Percentiles rank a stretch among this genome's conserved stretches.
phyloP scores from a whole-genome alignment of 306 rosid genomes.

The Cucurbita argyrosperma region DNA sequence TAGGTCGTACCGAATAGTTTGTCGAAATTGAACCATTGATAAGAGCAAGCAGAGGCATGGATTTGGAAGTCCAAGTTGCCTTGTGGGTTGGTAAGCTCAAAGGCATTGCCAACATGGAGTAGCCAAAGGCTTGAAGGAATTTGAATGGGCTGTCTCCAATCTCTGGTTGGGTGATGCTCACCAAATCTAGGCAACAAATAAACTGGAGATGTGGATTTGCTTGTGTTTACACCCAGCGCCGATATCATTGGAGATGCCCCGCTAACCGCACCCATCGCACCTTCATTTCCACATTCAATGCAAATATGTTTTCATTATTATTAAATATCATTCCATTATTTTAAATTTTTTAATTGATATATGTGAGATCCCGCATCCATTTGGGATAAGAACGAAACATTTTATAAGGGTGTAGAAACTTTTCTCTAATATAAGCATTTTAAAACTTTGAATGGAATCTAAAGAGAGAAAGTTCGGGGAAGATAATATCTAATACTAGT shows the following conservation, averaged over 20 bases:
- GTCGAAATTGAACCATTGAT: slow-evolving; percentile 79
- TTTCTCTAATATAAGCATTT: no score
- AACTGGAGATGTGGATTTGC: slow-evolving; percentile 48
- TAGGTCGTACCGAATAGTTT: slow-evolving; percentile 48
- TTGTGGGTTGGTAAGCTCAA: slow-evolving; percentile 18
- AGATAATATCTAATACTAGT: no score
- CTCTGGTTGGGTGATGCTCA: slow-evolving; percentile 13
- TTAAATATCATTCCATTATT: no score
- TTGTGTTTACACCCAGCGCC: slow-evolving; percentile 62
- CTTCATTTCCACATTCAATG: slow-evolving; percentile 14
- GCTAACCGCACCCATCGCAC: slow-evolving; percentile 70
- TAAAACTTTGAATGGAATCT: no score
- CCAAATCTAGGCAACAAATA: slow-evolving; percentile 62
- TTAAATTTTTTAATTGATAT: no score
- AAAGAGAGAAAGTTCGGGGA: no score
- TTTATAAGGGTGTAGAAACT: no score
- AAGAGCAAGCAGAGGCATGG: slow-evolving; percentile 70
- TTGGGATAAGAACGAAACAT: no score
- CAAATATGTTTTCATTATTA: no score
- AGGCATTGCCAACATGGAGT: slow-evolving; percentile 77
- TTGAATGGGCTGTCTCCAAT: slow-evolving; percentile 59
- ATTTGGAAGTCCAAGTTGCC: slow-evolving; percentile 46
- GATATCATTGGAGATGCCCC: slow-evolving; percentile 83
- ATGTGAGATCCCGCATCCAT: no score
- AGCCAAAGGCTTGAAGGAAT: slow-evolving; percentile 77